Percentiles rank a stretch among this genome's conserved stretches.
phyloP scores from a whole-genome alignment of 768 basidiomycete species.

The Tulasnella sp. region DNA sequence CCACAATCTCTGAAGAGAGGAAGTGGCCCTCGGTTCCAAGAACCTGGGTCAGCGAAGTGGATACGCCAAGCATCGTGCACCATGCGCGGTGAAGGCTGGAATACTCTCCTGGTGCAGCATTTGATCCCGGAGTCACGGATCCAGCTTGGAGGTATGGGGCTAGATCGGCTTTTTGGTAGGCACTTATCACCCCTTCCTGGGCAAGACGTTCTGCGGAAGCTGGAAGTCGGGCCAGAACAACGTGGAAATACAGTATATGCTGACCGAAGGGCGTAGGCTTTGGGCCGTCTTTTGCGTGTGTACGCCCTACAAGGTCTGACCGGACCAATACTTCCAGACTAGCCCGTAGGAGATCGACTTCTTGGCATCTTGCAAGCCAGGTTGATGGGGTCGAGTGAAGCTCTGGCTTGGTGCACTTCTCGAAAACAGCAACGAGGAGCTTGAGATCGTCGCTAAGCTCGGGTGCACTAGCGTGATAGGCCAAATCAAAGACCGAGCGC shows the following conservation, averaged over 20 bases:
- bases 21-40: conserved; percentile 65
- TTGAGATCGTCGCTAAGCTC: conserved; percentile 72
- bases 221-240: conserved; percentile 71
- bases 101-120: conserved; percentile 66
- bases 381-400: conserved; percentile 62
- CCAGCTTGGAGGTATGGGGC: conserved; percentile 73
- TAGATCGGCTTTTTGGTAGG: conserved; percentile 80
- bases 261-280: conserved; percentile 51
- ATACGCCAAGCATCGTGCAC: conserved; percentile 77
- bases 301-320: conserved; percentile 59
- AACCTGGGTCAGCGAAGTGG: conserved; percentile 65
- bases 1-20: conserved; percentile 76
- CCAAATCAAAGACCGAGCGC: conserved; percentile 61
- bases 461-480: conserved; percentile 40
- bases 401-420: conserved; percentile 68
- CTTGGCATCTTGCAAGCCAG: conserved; percentile 80
- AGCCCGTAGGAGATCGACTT: conserved; percentile 69
- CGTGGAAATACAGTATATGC: conserved; percentile 80
- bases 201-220: conserved; percentile 81
- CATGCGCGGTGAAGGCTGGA: conserved; percentile 78
- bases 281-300: conserved; percentile 33
- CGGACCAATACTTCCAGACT: conserved; percentile 71
- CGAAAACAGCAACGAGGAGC: conserved; percentile 74
- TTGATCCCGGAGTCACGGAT: conserved; percentile 61
- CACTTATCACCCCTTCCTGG: conserved; percentile 71